These are phyloP conservation scores for Penicillium bovifimosum DNA, from an alignment of 495 filamentous ascomycete genomes.

Conservation along the genomic window DNA sequence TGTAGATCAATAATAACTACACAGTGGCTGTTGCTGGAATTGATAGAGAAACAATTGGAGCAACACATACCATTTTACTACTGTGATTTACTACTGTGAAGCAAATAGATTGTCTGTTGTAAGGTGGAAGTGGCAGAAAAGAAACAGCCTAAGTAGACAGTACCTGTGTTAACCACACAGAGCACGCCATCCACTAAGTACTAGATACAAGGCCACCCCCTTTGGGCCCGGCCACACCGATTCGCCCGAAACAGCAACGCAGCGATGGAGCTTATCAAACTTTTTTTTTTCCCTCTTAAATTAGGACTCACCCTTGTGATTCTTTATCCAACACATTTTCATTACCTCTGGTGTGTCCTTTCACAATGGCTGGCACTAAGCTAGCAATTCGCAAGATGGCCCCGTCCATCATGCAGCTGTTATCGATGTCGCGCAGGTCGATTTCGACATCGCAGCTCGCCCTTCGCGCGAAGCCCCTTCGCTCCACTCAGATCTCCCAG, in stretches of 20 bases:
- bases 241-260: constrained; percentile 40
- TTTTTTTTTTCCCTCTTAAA: constrained; percentile 21
- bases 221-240: constrained; percentile 31
- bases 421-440: constrained; percentile 39
- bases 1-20: neutral
- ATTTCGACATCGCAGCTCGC: constrained; percentile 27
- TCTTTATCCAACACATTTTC: constrained; percentile 14
- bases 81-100: too few species aligned
- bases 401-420: constrained; percentile 35
- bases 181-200: constrained; percentile 5
- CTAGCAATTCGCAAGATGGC: constrained; percentile 37
- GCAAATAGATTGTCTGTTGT: too few species aligned
- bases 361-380: constrained; percentile 40
- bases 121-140: neutral
- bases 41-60: too few species aligned
- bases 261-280: constrained; percentile 17
- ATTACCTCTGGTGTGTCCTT: constrained; percentile 8
- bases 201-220: neutral
- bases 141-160: neutral
- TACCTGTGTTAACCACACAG: neutral
- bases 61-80: too few species aligned
- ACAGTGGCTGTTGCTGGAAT: neutral
- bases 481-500: constrained; percentile 19
- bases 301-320: constrained; percentile 5
- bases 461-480: constrained; percentile 24